Conservation (phyloP, 2,329 filamentous ascomycete genomes). For the Seiridium unicorne region DNA sequence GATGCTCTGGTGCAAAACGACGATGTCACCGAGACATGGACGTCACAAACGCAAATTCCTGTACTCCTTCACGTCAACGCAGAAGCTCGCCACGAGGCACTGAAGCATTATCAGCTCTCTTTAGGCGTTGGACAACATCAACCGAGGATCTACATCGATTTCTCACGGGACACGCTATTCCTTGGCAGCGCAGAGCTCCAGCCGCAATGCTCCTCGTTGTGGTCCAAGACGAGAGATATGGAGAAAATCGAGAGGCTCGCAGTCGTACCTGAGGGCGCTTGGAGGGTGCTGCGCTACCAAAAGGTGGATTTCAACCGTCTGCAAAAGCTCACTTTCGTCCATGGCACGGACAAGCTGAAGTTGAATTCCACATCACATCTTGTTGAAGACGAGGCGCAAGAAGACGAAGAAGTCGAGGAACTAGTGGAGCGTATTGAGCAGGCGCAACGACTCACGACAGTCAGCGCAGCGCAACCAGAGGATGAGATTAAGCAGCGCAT, state of each 20-base stretch:
- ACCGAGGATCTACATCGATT: constrained; percentile 29
- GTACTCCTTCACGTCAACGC: constrained; percentile 29
- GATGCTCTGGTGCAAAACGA: constrained; percentile 16
- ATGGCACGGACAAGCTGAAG: constrained; percentile 23
- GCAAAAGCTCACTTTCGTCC: constrained; percentile 29
- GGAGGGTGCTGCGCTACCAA: constrained; percentile 26
- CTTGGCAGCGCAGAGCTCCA: constrained; percentile 26
- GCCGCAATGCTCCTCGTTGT: constrained; percentile 24
- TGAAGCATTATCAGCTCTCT: constrained; percentile 27
- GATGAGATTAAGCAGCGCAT: constrained; percentile 27
- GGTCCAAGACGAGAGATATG: constrained; percentile 24
- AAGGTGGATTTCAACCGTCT: constrained; percentile 22
- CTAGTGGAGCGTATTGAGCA: constrained; percentile 19
- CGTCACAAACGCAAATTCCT: constrained; percentile 26
- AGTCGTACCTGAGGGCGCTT: constrained; percentile 29
- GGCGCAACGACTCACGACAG: constrained; percentile 2
- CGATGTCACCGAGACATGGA: constrained; percentile 23
- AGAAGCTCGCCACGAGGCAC: constrained; percentile 29
- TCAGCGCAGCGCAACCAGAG: neutral
- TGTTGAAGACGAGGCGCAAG: constrained; percentile 21
- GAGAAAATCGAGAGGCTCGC: constrained; percentile 23
- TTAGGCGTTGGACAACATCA: constrained; percentile 20
- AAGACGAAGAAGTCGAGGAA: constrained; percentile 18
- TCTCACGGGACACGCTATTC: constrained; percentile 28
- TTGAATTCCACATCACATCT: constrained; percentile 21